Base-by-base conservation (phyloP, 2,329 filamentous ascomycete species). In the Trichoderma endophyticum region DNA sequence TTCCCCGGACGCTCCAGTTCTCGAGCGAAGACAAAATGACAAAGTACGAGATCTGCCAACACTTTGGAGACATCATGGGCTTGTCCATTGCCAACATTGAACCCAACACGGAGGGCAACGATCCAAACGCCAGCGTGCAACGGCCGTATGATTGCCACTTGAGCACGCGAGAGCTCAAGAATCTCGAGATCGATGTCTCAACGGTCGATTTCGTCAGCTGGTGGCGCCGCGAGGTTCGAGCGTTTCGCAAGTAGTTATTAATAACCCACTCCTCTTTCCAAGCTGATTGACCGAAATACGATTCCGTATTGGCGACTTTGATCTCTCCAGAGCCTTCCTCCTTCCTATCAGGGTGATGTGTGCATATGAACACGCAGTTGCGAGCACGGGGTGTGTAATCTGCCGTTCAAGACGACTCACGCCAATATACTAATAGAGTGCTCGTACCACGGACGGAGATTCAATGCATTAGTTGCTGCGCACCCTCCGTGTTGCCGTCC, bases 91-190 rank as follows among this genome's bases (percentile, higher is more conserved):
- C 89, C 61, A 87, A 88, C 8, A 91, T 97, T 80, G 86, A 88
- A 77, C 84, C 91, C 11, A 91, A 93, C 77, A 87, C 89, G 28
- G 86, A 92, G 77, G 92, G 92, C 48, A 92, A 92, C 79, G 91
- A 93, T 74, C 89, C 91, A 6, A 90, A 89, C 73, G 89, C 91
- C 59, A 86, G 86, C 26, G 92, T 94, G 0, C 89, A 94, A 82
- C 87, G 94, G 74, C 94, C 95, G 14, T 97, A 93, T 79, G 94
- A 97, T 82, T 95, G 92, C 76, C 94, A 97, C 81, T 84, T 98
- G 60, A 94, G 93, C 77, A 97, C 92, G 9, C 88, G 88, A 81
- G 89, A 85, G 51, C 82, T 97, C 74, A 88, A 88, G 79, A 89
- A 93, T 15, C 79, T 97, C 73, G 93, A 89, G 0, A 92, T 97